These are phyloP conservation scores for Skeletonema grethae DNA, from an alignment of 108 stramenopile genomes.

Conservation along the genomic window DNA sequence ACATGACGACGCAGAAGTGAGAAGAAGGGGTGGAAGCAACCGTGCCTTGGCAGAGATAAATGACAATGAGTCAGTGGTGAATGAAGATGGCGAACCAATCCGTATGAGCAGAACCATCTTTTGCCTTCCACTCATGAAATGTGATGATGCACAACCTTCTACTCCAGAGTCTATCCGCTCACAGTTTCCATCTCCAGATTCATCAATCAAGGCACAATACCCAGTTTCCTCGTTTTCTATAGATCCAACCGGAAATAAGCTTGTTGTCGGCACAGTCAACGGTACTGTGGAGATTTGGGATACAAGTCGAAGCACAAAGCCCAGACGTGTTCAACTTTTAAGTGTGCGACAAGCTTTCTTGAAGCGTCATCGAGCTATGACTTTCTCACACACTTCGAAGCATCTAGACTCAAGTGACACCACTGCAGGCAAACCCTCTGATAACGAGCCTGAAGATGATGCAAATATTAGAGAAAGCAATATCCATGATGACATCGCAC, in stretches of 20 bases:
- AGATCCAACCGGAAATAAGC: conserved; percentile 43
- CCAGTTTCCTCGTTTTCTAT: conserved; percentile 52
- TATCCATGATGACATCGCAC: conserved; percentile 32
- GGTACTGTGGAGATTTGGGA: conserved; percentile 63
- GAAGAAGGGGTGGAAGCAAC: neutral
- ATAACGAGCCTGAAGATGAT: conserved; percentile 2
- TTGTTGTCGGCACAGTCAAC: conserved; percentile 52
- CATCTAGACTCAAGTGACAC: neutral
- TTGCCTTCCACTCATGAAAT: conserved; percentile 31
- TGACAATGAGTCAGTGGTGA: conserved; percentile 24
- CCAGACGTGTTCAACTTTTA: conserved; percentile 20
- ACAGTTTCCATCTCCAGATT: conserved; percentile 47
- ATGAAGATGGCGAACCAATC: conserved; percentile 38
- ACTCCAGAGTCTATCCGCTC: conserved; percentile 19
- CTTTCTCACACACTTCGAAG: conserved; percentile 12
- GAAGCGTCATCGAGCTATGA: conserved; percentile 29
- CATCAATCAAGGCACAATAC: conserved; percentile 37
- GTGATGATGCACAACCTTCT: conserved; percentile 4
- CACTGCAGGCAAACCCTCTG: neutral
- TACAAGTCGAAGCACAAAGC: conserved; percentile 17
- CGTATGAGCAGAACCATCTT: conserved; percentile 31
- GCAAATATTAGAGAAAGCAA: neutral
- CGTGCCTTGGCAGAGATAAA: conserved; percentile 22
- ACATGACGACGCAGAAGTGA: neutral
- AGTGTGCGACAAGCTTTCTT: conserved; percentile 39